A percentile compares a stretch with the other conserved stretches of the same genome.
Conservation (phyloP, 805 yeast genomes). For the Lipomyces chichibuensis region DNA sequence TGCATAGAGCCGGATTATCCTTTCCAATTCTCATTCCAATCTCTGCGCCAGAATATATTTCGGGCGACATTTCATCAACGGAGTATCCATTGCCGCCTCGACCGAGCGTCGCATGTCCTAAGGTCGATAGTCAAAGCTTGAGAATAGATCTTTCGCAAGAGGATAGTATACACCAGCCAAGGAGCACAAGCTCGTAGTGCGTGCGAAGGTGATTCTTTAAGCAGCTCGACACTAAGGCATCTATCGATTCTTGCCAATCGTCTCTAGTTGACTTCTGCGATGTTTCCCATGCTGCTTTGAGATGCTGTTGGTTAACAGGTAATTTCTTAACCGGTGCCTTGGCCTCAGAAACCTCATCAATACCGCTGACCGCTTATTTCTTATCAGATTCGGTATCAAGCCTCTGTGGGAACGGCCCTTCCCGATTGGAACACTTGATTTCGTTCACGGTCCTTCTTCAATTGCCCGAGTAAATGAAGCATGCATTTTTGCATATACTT, state of each 20-base stretch:
- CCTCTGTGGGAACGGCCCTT: slow-evolving; percentile 79
- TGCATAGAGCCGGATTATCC: too few species aligned
- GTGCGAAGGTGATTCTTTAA: slow-evolving; percentile 92
- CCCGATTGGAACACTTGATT: slow-evolving; percentile 73
- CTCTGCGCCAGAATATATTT: too few species aligned
- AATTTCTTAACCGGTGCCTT: slow-evolving; percentile 74
- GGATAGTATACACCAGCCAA: slow-evolving; percentile 87
- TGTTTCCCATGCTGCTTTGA: slow-evolving; percentile 90
- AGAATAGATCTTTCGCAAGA: slow-evolving; percentile 83
- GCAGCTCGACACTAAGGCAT: slow-evolving; percentile 76
- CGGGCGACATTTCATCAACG: too few species aligned
- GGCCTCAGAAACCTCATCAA: slow-evolving; percentile 59
- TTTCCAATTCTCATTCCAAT: too few species aligned
- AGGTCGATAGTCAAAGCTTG: too few species aligned
- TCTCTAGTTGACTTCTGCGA: slow-evolving; percentile 85
- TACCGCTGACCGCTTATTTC: slow-evolving; percentile 51
- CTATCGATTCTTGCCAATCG: slow-evolving; percentile 99
- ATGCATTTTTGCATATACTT: slow-evolving; percentile 79
- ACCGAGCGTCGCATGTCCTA: too few species aligned
- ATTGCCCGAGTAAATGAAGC: slow-evolving; percentile 72
- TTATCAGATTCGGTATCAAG: slow-evolving; percentile 62
- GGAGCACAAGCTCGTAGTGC: slow-evolving; percentile 92
- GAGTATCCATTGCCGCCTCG: too few species aligned
- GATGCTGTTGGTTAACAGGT: slow-evolving; percentile 64
- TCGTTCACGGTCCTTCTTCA: slow-evolving; percentile 76